Conservation (phyloP, 2,329 filamentous ascomycete genomes). For the Epichloe amarillans region DNA sequence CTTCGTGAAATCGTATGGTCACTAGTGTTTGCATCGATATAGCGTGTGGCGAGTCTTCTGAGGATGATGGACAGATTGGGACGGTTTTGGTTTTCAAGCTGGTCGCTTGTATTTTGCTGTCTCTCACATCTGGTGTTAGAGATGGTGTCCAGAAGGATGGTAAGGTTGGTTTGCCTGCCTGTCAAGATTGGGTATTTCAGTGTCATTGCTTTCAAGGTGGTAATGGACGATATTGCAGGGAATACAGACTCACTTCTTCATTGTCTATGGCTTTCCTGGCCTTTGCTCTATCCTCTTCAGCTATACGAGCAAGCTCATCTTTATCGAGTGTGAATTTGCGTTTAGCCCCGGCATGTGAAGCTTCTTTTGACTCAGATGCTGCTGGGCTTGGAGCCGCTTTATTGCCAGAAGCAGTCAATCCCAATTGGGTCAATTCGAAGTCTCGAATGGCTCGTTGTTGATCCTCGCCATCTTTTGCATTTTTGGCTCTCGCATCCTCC, state of each 20-base stretch:
- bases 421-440: slow-evolving; percentile 77
- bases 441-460: slow-evolving; percentile 58
- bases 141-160: slow-evolving; percentile 92
- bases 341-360: slow-evolving; percentile 30
- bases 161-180: slow-evolving; percentile 51
- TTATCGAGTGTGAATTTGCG: slow-evolving; percentile 66
- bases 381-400: slow-evolving; percentile 15
- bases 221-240: not conserved
- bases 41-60: slow-evolving; percentile 50
- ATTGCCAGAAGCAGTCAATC: slow-evolving; percentile 34
- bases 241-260: slow-evolving; percentile 43
- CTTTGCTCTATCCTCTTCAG: slow-evolving; percentile 54
- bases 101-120: slow-evolving; percentile 37
- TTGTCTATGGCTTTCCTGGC: slow-evolving; percentile 57
- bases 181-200: slow-evolving; percentile 25
- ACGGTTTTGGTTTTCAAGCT: slow-evolving; percentile 50
- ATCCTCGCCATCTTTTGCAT: slow-evolving; percentile 54
- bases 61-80: slow-evolving; percentile 67
- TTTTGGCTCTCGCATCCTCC: slow-evolving; percentile 47
- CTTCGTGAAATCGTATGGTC: slow-evolving; percentile 62
- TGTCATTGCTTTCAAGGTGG: not conserved
- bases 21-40: slow-evolving; percentile 71
- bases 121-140: slow-evolving; percentile 48
- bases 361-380: not conserved
- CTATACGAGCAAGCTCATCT: slow-evolving; percentile 59